Evolutionary conservation across 176 grass and related monocot genomes (phyloP).

Genomic region (Aegilops longissima): DNA sequence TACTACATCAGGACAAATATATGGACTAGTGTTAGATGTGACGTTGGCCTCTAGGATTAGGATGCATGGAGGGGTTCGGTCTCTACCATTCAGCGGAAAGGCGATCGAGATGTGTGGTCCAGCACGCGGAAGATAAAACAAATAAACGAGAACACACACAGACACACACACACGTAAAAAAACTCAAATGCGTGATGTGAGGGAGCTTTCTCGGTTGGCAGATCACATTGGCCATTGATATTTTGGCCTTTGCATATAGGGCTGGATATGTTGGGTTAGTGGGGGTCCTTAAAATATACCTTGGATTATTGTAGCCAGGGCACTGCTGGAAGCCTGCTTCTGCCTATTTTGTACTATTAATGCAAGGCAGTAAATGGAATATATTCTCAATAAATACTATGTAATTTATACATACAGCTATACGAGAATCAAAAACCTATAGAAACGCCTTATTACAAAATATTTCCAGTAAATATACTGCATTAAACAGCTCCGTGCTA

Average conservation of each 20-base stretch:
- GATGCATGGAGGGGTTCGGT: slow-evolving; percentile 9
- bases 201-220: slow-evolving; percentile 35
- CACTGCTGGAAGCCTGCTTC: not conserved
- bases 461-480: too few species aligned
- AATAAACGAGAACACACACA: not conserved
- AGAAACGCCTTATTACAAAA: too few species aligned
- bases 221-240: slow-evolving; percentile 39
- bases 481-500: not conserved
- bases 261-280: slow-evolving; percentile 56
- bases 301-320: slow-evolving; percentile 34
- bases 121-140: slow-evolving; percentile 5
- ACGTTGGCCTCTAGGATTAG: slow-evolving; percentile 14
- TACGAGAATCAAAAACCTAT: not conserved
- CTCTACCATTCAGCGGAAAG: slow-evolving; percentile 32
- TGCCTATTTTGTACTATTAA: not conserved
- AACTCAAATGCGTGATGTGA: slow-evolving; percentile 28
- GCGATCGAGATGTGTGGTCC: slow-evolving; percentile 26
- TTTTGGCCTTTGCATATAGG: slow-evolving; percentile 30
- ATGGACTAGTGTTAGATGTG: slow-evolving; percentile 47
- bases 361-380: not conserved
- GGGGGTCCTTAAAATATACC: slow-evolving; percentile 55
- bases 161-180: not conserved
- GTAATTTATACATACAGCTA: not conserved
- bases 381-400: not conserved
- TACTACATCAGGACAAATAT: slow-evolving; percentile 24